Evolutionary conservation across 495 filamentous ascomycete species (phyloP).

Genomic region (Penicillium bialowiezense): DNA sequence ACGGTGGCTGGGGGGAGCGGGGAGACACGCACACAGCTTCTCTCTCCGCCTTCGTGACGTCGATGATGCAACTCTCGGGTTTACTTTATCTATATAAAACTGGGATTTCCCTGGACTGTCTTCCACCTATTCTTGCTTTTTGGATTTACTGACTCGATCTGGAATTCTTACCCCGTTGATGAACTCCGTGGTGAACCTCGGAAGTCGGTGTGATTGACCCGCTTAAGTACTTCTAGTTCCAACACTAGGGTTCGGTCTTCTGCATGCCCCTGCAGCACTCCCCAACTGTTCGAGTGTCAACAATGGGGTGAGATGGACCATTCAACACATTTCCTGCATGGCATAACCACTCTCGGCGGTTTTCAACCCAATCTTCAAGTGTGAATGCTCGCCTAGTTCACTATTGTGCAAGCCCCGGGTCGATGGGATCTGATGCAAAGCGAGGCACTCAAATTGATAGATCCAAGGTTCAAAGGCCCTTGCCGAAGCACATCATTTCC

Average conservation of each 20-base stretch:
- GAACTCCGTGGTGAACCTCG: not conserved
- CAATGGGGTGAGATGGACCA: too few species aligned
- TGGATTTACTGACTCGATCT: not conserved
- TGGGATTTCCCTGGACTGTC: not conserved
- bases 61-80: slow-evolving; percentile 19
- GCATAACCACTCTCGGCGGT: too few species aligned
- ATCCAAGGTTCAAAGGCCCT: too few species aligned
- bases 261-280: slow-evolving; percentile 1
- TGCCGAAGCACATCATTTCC: too few species aligned
- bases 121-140: too few species aligned
- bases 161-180: not conserved
- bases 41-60: slow-evolving; percentile 27
- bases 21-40: slow-evolving; percentile 19
- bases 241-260: slow-evolving; percentile 2
- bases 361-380: too few species aligned
- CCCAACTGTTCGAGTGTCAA: not conserved
- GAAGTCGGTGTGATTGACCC: slow-evolving; percentile 10
- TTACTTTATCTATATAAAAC: not conserved
- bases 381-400: too few species aligned
- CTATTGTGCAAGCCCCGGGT: too few species aligned
- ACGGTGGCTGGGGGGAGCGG: slow-evolving; percentile 28
- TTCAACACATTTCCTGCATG: too few species aligned
- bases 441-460: too few species aligned
- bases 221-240: not conserved
- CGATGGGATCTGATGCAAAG: too few species aligned